These are phyloP conservation scores for Brettanomyces anomalus DNA, from an alignment of 805 yeast species.

Conservation along the genomic window DNA sequence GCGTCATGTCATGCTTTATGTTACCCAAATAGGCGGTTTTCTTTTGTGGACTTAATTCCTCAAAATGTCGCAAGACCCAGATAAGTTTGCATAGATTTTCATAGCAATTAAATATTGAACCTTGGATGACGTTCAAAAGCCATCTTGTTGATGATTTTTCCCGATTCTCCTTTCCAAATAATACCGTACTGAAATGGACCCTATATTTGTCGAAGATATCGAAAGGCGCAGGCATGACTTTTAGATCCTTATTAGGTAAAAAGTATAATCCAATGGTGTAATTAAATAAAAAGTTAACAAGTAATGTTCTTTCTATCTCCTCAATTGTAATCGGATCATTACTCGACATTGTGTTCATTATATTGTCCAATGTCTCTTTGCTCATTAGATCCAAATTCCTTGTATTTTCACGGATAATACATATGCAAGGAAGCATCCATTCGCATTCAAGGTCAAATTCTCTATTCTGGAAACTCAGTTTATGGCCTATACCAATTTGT, in stretches of 20 bases:
- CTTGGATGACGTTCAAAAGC: conserved; percentile 31
- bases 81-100: conserved; percentile 30
- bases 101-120: conserved; percentile 28
- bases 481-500: too few species aligned
- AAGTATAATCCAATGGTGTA: conserved; percentile 31
- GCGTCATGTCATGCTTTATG: conserved; percentile 18
- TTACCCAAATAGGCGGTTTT: conserved; percentile 7
- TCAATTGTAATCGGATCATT: not conserved
- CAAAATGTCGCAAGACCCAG: conserved; percentile 23
- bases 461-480: too few species aligned
- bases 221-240: conserved; percentile 34
- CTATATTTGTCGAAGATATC: conserved; percentile 25
- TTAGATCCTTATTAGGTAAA: conserved; percentile 23
- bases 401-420: conserved; percentile 29
- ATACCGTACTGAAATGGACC: conserved; percentile 8
- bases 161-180: conserved; percentile 1
- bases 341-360: not conserved
- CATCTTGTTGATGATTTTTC: conserved; percentile 12
- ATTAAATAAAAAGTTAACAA: conserved; percentile 28
- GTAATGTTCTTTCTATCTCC: not conserved
- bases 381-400: conserved; percentile 21
- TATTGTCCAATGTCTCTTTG: not conserved
- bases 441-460: conserved; percentile 6
- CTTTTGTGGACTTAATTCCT: conserved; percentile 4
- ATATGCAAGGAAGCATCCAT: conserved; percentile 36